These are phyloP conservation scores for Hyaloscypha bicolor DNA, from an alignment of 495 filamentous ascomycete genomes.

Conservation along the genomic window DNA sequence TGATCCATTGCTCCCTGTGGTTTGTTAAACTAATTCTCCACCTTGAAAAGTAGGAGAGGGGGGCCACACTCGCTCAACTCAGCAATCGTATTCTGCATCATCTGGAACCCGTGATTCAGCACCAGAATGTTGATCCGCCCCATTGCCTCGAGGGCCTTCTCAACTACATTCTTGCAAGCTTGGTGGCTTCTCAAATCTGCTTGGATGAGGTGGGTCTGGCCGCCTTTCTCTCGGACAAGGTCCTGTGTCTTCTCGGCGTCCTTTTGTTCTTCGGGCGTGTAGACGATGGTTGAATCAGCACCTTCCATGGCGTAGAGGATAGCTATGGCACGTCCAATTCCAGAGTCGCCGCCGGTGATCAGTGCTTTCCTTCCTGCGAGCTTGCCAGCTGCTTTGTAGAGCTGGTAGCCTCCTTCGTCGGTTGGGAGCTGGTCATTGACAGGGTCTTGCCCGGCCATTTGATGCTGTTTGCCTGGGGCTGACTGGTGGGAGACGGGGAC, in stretches of 20 bases:
- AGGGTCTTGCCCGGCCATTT: constrained; percentile 64
- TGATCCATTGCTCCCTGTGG: constrained; percentile 66
- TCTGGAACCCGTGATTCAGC: constrained; percentile 80
- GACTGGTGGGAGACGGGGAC: constrained; percentile 70
- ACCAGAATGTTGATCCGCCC: constrained; percentile 76
- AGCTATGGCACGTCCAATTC: constrained; percentile 78
- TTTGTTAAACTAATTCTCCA: constrained; percentile 34
- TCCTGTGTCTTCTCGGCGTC: constrained; percentile 73
- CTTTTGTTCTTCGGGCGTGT: constrained; percentile 74
- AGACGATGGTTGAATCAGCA: constrained; percentile 72
- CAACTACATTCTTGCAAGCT: constrained; percentile 72
- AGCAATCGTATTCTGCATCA: constrained; percentile 70
- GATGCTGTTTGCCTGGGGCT: constrained; percentile 64
- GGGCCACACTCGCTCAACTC: constrained; percentile 62
- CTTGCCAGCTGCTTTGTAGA: constrained; percentile 80
- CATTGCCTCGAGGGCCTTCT: constrained; percentile 63
- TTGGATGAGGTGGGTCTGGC: constrained; percentile 60
- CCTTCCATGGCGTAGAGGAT: constrained; percentile 85
- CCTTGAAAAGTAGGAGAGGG: constrained; percentile 8
- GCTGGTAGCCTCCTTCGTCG: constrained; percentile 68
- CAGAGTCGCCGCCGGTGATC: constrained; percentile 83
- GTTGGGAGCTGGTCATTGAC: constrained; percentile 69
- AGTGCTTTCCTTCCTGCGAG: constrained; percentile 72
- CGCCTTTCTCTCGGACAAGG: constrained; percentile 64
- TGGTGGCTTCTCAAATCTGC: constrained; percentile 63